Evolutionary conservation across 2,329 filamentous ascomycete species (phyloP).

Genomic region (Diaporthe longicolla): DNA sequence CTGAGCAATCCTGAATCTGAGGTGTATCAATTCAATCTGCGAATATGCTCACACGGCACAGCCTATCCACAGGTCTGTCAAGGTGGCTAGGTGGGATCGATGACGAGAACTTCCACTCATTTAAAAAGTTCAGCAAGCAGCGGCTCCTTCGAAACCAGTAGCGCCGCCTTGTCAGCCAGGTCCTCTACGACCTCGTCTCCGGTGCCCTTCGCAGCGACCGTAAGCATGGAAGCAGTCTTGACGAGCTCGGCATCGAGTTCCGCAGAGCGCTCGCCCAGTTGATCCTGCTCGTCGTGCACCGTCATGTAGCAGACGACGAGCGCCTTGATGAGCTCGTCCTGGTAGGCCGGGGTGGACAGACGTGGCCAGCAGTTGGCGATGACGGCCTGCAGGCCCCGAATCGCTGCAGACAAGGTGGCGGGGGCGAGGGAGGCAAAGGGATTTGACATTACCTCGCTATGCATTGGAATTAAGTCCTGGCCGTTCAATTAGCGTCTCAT

Average conservation of each 20-base stretch:
- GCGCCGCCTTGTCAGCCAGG: constrained; percentile 49
- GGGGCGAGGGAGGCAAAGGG: constrained; percentile 74
- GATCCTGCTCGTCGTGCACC: constrained; percentile 56
- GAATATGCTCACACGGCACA: background rate
- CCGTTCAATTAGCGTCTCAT: constrained; percentile 36
- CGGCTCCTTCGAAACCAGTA: constrained; percentile 56
- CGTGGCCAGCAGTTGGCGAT: constrained; percentile 79
- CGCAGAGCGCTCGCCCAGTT: constrained; percentile 48
- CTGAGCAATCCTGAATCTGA: background rate
- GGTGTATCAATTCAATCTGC: background rate
- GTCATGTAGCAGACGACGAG: constrained; percentile 75
- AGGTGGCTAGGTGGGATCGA: background rate
- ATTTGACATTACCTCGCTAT: constrained; percentile 75
- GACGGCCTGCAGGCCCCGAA: constrained; percentile 67
- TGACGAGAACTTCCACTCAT: background rate
- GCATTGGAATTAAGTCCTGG: constrained; percentile 77
- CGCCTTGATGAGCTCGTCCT: constrained; percentile 74
- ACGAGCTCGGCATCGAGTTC: constrained; percentile 54
- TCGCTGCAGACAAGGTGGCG: constrained; percentile 66
- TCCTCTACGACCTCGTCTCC: constrained; percentile 39
- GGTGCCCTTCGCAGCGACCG: constrained; percentile 51
- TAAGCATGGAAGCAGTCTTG: constrained; percentile 53
- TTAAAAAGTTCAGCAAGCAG: constrained; percentile 52
- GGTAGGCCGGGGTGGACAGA: constrained; percentile 67
- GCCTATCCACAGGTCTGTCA: background rate